Evolutionary conservation across 73 alveolate species (phyloP), one percentile per base, ranked within the genome.

Genomic region (Paraurostyla sp.): DNA sequence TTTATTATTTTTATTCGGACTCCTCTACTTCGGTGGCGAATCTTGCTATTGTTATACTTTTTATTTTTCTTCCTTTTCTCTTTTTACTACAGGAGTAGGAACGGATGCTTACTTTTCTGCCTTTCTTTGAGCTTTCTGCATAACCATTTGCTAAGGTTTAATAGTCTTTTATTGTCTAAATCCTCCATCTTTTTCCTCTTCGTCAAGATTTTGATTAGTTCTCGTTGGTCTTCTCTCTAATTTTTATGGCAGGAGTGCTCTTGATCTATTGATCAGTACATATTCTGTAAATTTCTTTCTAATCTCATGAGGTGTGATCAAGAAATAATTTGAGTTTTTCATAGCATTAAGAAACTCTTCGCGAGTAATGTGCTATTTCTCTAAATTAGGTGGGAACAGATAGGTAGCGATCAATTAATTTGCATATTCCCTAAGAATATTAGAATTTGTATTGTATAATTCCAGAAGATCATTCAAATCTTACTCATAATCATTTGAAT

Each of bases 211-310:
- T 16, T 4, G 4, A 4, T 25, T 60, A 16, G 9, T 60, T 30
- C 78, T 60, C 23, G 48, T 9, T 16, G 30, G 78, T 32, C 30
- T 60, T 30, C 78, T 60, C 23, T 9, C 9, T 16, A 32, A 50
- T 32, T 32, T 60, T 18, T 6, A 30, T 16, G 51, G 49, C 30
- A 7, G 32, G 29, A 60, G 32, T 13, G 87, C 87, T 43, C 87
- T 43, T 3, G 87, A 22, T 43, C 48, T 43, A 49, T 52, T 50
- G 0, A 27, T 0, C 27, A 49, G 29, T 1, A 78, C 80, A 35
- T 29, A 78, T 13, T 51, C 80, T 2, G 89, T 78, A 33, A 18
- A 78, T 54, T 38, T 78, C 59, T 54, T 52, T 32, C 89, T 50
- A 2, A 78, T 7, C 27, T 78, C 76, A 32, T 15, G 6, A 23